These are phyloP conservation scores for Trichocomaceae sp. DNA, from an alignment of 2,329 filamentous ascomycete genomes.

Conservation along the genomic window DNA sequence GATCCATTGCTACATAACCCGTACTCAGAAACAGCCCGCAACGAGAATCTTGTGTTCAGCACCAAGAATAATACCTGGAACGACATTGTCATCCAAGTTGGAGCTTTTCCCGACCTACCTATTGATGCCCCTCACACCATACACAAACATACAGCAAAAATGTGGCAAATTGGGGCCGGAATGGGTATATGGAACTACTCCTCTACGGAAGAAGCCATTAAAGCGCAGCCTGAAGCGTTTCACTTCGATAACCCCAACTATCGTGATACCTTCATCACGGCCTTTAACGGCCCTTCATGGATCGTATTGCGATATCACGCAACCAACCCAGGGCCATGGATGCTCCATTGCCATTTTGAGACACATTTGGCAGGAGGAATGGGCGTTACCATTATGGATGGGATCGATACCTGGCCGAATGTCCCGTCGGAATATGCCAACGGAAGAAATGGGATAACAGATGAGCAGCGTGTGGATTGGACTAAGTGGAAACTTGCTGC, in stretches of 20 bases:
- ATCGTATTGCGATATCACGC: slow-evolving; percentile 42
- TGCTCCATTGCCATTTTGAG: slow-evolving; percentile 48
- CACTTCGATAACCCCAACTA: slow-evolving; percentile 39
- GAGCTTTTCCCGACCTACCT: slow-evolving; percentile 17
- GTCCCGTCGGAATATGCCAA: slow-evolving; percentile 16
- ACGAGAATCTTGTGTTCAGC: background rate
- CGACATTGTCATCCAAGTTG: slow-evolving; percentile 31
- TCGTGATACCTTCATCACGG: slow-evolving; percentile 38
- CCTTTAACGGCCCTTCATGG: slow-evolving; percentile 30
- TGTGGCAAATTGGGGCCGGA: slow-evolving; percentile 38
- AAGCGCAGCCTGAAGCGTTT: slow-evolving; percentile 37
- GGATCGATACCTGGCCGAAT: slow-evolving; percentile 42
- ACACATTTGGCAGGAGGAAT: slow-evolving; percentile 45
- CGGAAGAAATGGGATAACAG: slow-evolving; percentile 7
- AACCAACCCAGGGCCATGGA: slow-evolving; percentile 41
- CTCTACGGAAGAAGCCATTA: slow-evolving; percentile 35
- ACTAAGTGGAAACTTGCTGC: background rate
- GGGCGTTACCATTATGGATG: slow-evolving; percentile 44
- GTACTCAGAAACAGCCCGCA: slow-evolving; percentile 25
- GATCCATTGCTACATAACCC: slow-evolving; percentile 3
- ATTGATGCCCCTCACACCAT: slow-evolving; percentile 38
- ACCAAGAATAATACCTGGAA: slow-evolving; percentile 19
- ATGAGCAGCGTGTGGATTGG: background rate
- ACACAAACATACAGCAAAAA: slow-evolving; percentile 45
- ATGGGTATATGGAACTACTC: slow-evolving; percentile 35